Conservation (phyloP, 257 asterid species). For the Salvia rosmarinus region DNA sequence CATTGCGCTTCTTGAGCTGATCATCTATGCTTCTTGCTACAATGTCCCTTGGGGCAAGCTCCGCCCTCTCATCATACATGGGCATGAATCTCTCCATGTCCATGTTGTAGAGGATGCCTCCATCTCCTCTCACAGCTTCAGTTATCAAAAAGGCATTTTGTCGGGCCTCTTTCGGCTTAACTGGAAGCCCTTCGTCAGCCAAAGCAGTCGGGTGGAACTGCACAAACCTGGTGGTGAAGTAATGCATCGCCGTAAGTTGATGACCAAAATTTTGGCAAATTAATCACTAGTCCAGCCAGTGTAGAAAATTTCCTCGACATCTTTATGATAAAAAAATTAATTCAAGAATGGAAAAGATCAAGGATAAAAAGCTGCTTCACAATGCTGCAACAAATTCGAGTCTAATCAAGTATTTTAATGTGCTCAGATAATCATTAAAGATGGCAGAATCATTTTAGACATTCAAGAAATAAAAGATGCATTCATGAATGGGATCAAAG, state of each 20-base stretch:
- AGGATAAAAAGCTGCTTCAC: not conserved
- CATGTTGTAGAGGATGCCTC: conserved; percentile 87
- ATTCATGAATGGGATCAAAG: conserved; percentile 7
- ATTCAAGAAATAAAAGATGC: conserved; percentile 4
- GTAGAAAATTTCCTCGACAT: not conserved
- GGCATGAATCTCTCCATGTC: conserved; percentile 91
- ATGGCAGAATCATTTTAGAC: conserved; percentile 4
- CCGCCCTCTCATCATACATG: conserved; percentile 75
- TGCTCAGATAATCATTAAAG: not conserved
- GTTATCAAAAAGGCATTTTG: conserved; percentile 90
- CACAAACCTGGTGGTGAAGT: conserved; percentile 66
- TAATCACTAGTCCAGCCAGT: not conserved
- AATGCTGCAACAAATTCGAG: not conserved
- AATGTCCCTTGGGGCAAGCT: conserved; percentile 97
- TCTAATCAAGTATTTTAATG: not conserved
- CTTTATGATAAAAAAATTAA: not conserved
- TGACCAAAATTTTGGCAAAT: not conserved
- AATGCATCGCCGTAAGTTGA: conserved; percentile 6
- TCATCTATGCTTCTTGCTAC: conserved; percentile 97
- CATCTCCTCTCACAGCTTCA: conserved; percentile 97
- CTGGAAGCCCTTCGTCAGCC: conserved; percentile 95
- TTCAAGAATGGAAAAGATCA: not conserved
- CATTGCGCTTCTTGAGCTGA: conserved; percentile 84
- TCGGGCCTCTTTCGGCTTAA: conserved; percentile 63
- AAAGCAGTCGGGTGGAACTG: conserved; percentile 99